These are phyloP conservation scores for Candida gorgasii DNA, from an alignment of 805 yeast species.

Conservation along the genomic window DNA sequence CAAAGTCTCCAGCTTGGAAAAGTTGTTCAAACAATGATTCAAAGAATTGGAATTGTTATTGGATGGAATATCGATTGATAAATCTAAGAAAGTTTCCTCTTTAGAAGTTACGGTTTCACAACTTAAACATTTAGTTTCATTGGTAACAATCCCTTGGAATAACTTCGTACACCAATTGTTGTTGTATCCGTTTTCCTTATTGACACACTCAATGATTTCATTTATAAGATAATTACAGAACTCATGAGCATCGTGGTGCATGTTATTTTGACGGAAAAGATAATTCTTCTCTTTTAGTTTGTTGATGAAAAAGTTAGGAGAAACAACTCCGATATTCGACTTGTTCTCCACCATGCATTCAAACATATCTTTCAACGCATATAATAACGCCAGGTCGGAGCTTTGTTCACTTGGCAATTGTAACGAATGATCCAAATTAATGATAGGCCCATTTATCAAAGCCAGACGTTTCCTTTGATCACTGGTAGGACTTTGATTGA, in stretches of 20 bases:
- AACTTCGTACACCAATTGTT: slow-evolving; percentile 62
- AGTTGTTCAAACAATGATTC: slow-evolving; percentile 76
- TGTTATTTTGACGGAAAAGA: slow-evolving; percentile 75
- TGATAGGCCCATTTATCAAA: slow-evolving; percentile 73
- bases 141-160: slow-evolving; percentile 83
- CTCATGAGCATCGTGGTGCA: slow-evolving; percentile 99
- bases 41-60: slow-evolving; percentile 59
- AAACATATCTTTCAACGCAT: slow-evolving; percentile 80
- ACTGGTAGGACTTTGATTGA: slow-evolving; percentile 45
- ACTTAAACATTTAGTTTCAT: slow-evolving; percentile 84
- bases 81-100: slow-evolving; percentile 84
- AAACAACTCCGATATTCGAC: slow-evolving; percentile 75
- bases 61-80: slow-evolving; percentile 79
- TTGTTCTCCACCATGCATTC: slow-evolving; percentile 77
- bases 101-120: slow-evolving; percentile 82
- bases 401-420: slow-evolving; percentile 37
- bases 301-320: slow-evolving; percentile 73
- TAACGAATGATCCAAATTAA: slow-evolving; percentile 74
- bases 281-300: slow-evolving; percentile 80
- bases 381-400: slow-evolving; percentile 36
- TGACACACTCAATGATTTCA: slow-evolving; percentile 59
- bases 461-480: slow-evolving; percentile 83
- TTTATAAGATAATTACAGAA: slow-evolving; percentile 85
- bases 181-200: slow-evolving; percentile 30
- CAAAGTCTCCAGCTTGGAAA: slow-evolving; percentile 81